Conservation (phyloP, 345 rosid species). For the Durio zibethinus region DNA sequence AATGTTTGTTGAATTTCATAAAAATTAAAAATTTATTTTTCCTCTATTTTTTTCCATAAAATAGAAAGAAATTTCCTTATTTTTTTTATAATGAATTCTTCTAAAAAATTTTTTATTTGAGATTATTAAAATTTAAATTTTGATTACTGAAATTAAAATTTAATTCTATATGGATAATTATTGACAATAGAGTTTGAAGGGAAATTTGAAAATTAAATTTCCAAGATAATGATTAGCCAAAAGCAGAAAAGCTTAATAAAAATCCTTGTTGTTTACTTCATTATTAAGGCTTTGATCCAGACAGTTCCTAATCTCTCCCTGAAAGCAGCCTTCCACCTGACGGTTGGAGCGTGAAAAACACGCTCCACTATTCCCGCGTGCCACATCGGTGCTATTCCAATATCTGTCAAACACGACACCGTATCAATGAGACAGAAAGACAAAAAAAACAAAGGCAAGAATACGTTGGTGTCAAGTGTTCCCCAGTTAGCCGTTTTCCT, state of each 20-base stretch:
- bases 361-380: constrained; percentile 12
- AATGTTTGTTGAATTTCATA: neutral
- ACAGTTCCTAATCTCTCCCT: neutral
- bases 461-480: constrained; percentile 42
- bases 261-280: neutral
- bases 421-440: neutral
- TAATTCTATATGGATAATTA: too few species aligned
- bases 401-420: constrained; percentile 17
- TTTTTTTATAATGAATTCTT: too few species aligned
- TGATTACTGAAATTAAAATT: too few species aligned
- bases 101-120: too few species aligned
- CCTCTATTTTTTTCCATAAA: neutral
- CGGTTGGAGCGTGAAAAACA: constrained; percentile 21
- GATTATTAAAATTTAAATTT: too few species aligned
- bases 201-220: neutral
- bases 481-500: constrained; percentile 45
- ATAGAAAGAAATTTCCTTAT: too few species aligned
- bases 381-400: neutral
- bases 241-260: neutral
- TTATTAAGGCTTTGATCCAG: neutral
- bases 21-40: neutral
- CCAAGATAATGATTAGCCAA: neutral
- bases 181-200: too few species aligned
- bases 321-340: constrained; percentile 29
- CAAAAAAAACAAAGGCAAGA: constrained; percentile 19